Percentiles rank a stretch among this genome's conserved stretches.
Conservation (phyloP, 495 filamentous ascomycete species). For the Penicillium egyptiacum region DNA sequence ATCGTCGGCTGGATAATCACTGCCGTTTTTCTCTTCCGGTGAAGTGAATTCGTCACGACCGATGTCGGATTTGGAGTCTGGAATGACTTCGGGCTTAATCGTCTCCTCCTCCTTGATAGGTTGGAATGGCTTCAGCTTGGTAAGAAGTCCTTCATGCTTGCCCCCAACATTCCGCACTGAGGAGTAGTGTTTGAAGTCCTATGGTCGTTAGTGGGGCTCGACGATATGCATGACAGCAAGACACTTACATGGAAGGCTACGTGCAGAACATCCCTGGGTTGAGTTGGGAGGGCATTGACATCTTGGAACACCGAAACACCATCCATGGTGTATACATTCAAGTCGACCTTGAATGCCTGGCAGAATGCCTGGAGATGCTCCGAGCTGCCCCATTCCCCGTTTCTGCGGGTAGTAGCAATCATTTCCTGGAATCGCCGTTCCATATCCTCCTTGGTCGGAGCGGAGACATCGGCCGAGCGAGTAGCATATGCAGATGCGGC, state of each 20-base stretch:
- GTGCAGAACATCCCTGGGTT: constrained; percentile 49
- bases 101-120: not conserved
- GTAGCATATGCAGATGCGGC: constrained; percentile 45
- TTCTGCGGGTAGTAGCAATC: constrained; percentile 59
- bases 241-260: constrained; percentile 72
- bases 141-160: constrained; percentile 52
- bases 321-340: constrained; percentile 61
- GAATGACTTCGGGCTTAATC: constrained; percentile 18
- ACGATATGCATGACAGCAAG: not conserved
- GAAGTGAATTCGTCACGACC: not conserved
- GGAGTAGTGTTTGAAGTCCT: constrained; percentile 69
- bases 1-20: constrained; percentile 11
- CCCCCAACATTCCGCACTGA: constrained; percentile 65
- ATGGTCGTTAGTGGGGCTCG: constrained; percentile 4
- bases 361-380: constrained; percentile 71
- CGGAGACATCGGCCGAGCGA: constrained; percentile 38
- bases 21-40: not conserved
- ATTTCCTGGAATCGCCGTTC: constrained; percentile 63
- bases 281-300: constrained; percentile 45
- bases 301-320: constrained; percentile 47
- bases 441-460: constrained; percentile 55
- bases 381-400: constrained; percentile 69
- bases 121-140: not conserved
- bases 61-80: constrained; percentile 21
- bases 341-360: constrained; percentile 58